Conservation (phyloP, 805 yeast species). For the Hanseniaspora lindneri region DNA sequence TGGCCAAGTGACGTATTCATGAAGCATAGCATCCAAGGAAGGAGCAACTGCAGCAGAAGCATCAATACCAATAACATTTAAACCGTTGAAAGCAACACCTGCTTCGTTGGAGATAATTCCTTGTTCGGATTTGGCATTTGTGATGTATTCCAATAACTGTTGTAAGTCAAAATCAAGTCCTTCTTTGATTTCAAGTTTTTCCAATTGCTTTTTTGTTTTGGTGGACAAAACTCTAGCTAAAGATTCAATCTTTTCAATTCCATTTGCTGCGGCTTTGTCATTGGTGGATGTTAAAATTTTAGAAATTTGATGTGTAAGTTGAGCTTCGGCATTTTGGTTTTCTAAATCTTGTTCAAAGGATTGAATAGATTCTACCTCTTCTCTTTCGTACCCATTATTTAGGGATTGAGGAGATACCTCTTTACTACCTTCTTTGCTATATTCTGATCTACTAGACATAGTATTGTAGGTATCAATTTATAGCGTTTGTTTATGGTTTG, state of each 20-base stretch:
- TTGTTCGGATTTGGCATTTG: conserved; percentile 32
- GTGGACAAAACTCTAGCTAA: conserved; percentile 41
- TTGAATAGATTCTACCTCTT: conserved; percentile 7
- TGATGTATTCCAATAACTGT: conserved; percentile 33
- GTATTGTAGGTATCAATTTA: background rate
- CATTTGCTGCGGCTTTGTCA: conserved; percentile 16
- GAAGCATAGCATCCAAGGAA: conserved; percentile 34
- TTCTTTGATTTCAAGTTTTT: conserved; percentile 34
- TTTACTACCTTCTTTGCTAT: too few species aligned
- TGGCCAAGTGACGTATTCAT: conserved; percentile 28
- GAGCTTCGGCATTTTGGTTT: conserved; percentile 22
- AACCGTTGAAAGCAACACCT: conserved; percentile 38
- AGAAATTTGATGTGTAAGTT: conserved; percentile 26
- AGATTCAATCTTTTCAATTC: conserved; percentile 34
- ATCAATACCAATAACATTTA: conserved; percentile 40
- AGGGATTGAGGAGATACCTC: too few species aligned
- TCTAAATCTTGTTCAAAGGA: conserved; percentile 19
- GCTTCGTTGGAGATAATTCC: conserved; percentile 39
- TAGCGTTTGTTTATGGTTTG: background rate
- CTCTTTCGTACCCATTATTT: background rate
- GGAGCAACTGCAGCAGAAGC: conserved; percentile 44
- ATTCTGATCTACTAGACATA: background rate
- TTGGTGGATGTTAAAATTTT: conserved; percentile 27
- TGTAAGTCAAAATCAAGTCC: conserved; percentile 38
- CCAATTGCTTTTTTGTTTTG: conserved; percentile 37